phyloP scores from a whole-genome alignment of 257 asterid genomes.

The Scutellaria baicalensis region DNA sequence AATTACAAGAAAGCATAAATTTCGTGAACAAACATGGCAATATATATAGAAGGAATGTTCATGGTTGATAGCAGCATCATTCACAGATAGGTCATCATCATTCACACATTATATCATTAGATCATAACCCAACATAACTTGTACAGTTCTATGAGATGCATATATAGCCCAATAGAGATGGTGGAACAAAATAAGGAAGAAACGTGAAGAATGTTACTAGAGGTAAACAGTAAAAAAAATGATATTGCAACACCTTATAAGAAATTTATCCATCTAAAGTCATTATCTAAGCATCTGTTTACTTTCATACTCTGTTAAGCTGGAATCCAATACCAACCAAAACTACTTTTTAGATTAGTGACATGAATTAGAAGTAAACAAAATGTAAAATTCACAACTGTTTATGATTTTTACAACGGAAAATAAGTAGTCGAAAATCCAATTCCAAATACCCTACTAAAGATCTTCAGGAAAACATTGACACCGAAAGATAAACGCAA shows the following conservation, averaged over 20 bases:
- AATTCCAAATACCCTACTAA: background rate
- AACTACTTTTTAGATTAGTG: background rate
- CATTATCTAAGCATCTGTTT: background rate
- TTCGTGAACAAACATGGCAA: too few relatives aligned
- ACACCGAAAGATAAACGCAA: background rate
- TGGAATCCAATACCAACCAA: background rate
- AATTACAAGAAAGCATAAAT: too few relatives aligned
- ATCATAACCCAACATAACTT: background rate
- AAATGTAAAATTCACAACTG: background rate
- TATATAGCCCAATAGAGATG: background rate
- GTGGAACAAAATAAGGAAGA: background rate
- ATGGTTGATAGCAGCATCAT: conserved; percentile 20
- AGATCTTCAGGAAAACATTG: background rate
- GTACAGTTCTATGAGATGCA: background rate
- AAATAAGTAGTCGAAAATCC: background rate
- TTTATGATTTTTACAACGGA: background rate
- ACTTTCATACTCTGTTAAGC: background rate
- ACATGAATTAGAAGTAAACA: background rate
- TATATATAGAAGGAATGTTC: too few relatives aligned
- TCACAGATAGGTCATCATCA: conserved; percentile 19
- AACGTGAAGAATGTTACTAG: background rate
- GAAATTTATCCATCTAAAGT: background rate
- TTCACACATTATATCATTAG: background rate
- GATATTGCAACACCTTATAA: background rate
- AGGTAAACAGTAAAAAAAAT: background rate